Evolutionary conservation across 768 basidiomycete species (phyloP), one percentile per base, ranked within the genome.

Genomic region (Phallus indusiatus): DNA sequence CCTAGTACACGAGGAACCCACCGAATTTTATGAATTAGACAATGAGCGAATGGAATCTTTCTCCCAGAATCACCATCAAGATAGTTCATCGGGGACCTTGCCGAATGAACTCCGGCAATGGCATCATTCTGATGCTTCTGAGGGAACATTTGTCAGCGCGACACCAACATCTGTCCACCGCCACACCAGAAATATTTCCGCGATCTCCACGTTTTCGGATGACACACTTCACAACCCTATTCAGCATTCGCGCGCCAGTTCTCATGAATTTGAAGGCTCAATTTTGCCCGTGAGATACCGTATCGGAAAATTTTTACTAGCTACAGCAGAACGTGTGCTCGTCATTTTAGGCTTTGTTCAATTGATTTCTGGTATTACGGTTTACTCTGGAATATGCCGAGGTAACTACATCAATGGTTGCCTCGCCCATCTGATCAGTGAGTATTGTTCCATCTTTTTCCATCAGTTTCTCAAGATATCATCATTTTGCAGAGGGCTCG

Each of bases 371-470:
- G 94, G 94, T 0, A 76, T 92, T 34, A 81, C 85, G 11, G 75
- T 85, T 8, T 98, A 95, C 69, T 87, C 90, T 1, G 94, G 94
- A 14, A 86, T 89, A 53, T 95, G 94, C 72, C 79, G 93, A 54
- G 80, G 78, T 47, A 81, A 78, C 61, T 92, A 86, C 66, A 65
- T 85, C 56, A 94, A 95, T 65, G 85, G 84, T 0, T 94, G 89
- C 64, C 75, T 93, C 33, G 94, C 94, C 0, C 94, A 97, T 72
- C 69, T 93, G 42, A 95, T 97, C 75, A 97, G 89, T 42, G 69
- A 57, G 87, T 70, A 46, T 33, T 56, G 24, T 54, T 55, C 47
- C 61, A 34, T 3, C 28, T 63, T 21, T 20, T 22, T 56, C 33
- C 22, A 55, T 54, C 24, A 35, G 47, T 9, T 51, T 21, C 49